Conservation (phyloP, 1,284 basidiomycete species). For the Malassezia vespertilionis region DNA sequence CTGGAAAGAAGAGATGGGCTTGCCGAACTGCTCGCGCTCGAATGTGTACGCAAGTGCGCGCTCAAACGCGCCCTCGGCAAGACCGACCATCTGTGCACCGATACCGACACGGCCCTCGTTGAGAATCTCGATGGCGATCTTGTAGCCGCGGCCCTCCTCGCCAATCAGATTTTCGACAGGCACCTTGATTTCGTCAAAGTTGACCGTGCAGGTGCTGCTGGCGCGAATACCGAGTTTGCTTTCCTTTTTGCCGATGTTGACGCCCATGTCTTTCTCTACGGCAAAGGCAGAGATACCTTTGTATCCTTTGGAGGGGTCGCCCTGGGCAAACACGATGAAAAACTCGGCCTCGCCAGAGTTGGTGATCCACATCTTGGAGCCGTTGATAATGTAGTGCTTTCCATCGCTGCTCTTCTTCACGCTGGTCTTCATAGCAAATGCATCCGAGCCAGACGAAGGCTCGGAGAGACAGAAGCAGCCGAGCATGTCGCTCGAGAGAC, state of each 20-base stretch:
- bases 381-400: constrained; percentile 66
- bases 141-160: constrained; percentile 87
- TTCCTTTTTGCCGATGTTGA: constrained; percentile 97
- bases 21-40: constrained; percentile 84
- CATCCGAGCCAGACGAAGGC: constrained; percentile 83
- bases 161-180: constrained; percentile 90
- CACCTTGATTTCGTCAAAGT: constrained; percentile 87
- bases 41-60: constrained; percentile 86
- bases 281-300: constrained; percentile 98
- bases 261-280: constrained; percentile 89
- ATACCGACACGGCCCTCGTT: constrained; percentile 98
- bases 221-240: constrained; percentile 94
- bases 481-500: constrained; percentile 67
- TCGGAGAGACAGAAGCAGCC: constrained; percentile 95
- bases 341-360: constrained; percentile 93
- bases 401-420: constrained; percentile 67
- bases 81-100: constrained; percentile 69
- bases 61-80: constrained; percentile 92
- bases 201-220: constrained; percentile 90
- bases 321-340: constrained; percentile 77
- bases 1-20: constrained; percentile 73
- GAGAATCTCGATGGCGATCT: constrained; percentile 86
- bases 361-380: constrained; percentile 99
- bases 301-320: constrained; percentile 89
- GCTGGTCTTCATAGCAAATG: constrained; percentile 90